A percentile compares a stretch with the other conserved stretches of the same genome.
These are phyloP conservation scores for Rosa chinensis DNA, from an alignment of 306 rosid genomes.

Conservation along the genomic window DNA sequence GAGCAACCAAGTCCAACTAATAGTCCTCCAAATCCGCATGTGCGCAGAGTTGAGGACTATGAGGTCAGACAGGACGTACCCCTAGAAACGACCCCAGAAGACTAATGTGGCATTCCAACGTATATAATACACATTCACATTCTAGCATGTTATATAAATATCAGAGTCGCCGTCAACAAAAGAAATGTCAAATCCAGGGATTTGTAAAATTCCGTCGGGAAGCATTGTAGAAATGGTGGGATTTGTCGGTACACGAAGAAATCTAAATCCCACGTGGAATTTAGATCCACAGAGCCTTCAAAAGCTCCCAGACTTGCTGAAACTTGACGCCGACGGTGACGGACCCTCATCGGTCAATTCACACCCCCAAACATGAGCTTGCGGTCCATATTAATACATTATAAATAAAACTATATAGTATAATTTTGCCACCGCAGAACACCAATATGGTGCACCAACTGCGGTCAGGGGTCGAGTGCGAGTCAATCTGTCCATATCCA, in stretches of 20 bases:
- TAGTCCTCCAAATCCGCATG: not conserved
- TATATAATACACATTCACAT: not conserved
- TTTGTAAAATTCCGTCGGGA: not conserved
- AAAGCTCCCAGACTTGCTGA: not conserved
- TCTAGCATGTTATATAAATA: not conserved
- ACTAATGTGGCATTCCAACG: not conserved
- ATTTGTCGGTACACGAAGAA: conserved; percentile 2
- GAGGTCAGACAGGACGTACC: not conserved
- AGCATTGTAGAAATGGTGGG: not conserved
- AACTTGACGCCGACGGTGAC: conserved; percentile 4
- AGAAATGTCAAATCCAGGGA: not conserved
- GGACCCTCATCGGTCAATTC: conserved; percentile 1
- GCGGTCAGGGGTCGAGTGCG: conserved; percentile 1
- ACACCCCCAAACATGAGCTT: not conserved
- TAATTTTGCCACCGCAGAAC: conserved; percentile 3
- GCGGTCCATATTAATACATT: not conserved
- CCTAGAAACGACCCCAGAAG: not conserved
- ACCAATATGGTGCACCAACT: not conserved
- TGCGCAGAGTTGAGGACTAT: not conserved
- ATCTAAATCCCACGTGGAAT: not conserved
- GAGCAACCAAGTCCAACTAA: not conserved
- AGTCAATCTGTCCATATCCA: not conserved
- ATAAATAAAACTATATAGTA: not conserved
- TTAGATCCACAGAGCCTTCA: conserved; percentile 5
- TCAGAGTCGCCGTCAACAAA: not conserved